Base-by-base conservation (phyloP, 805 yeast genomes). In the Spathaspora gorwiae region DNA sequence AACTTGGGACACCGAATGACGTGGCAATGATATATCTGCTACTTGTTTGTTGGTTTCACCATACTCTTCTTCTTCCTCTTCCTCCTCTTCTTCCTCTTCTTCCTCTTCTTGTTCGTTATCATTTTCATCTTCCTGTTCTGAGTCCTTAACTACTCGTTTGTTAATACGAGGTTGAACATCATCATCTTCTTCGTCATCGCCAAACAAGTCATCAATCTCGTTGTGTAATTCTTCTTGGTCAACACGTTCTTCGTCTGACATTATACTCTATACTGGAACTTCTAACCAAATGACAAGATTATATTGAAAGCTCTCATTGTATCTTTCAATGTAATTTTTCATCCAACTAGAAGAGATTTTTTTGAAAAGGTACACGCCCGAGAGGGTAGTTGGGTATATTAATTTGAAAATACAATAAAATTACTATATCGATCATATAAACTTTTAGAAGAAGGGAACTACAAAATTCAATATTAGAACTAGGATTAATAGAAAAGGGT, bases 1-100 rank as follows among this genome's bases (percentile, higher is more conserved):
- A 43, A 56, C 59, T 43, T 59, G 60, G 1, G 70, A 59, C 1
- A 68, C 61, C 2, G 81, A 73, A 55, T 78, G 83, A 60, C 76
- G 78, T 50, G 74, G 85, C 58, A 66, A 54, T 1, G 70, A 59
- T 30, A 71, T 53, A 13, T 65, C 67, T 49, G 57, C 65, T 26
- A 46, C 57, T 38, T 61, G 69, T 5, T 62, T 68, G 36, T 62
- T 68, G 30, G 59, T 67, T 5, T 56, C 72, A 2, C 60, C 70
- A 1, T 62, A 66, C 2, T 56, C 68, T 3, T 61, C 67, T 5
- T 59, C 68, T 12, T 51, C 40, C 6, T 54, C 65, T 2, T 52
- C 31, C 3, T 12, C 11, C n/a, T 36, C 38, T 3, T 32, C 63
- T 29, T 43, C 53, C n/a, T 45, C 56, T 9, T 43, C 52, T 7